These are phyloP conservation scores for Collybiopsis luxurians DNA, from an alignment of 768 basidiomycete genomes.

Conservation along the genomic window DNA sequence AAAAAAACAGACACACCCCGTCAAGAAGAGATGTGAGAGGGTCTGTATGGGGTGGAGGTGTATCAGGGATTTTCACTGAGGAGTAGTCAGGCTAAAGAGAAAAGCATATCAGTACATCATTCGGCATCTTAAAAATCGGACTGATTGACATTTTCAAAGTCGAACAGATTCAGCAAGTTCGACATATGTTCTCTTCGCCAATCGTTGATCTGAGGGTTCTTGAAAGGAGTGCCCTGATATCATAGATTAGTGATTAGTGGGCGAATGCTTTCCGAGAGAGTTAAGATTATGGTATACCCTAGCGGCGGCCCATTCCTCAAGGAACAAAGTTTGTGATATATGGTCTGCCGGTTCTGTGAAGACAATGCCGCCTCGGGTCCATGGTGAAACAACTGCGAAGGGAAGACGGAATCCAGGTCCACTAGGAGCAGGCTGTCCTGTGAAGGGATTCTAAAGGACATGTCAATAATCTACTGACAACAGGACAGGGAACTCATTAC, in stretches of 20 bases:
- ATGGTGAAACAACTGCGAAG: slow-evolving; percentile 4
- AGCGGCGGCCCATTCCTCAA: slow-evolving; percentile 7
- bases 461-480: neutral
- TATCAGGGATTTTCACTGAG: neutral
- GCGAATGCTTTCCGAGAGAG: neutral
- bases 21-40: slow-evolving; percentile 4
- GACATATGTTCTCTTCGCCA: slow-evolving; percentile 11
- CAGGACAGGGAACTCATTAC: neutral
- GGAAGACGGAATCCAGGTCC: slow-evolving; percentile 8
- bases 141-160: neutral
- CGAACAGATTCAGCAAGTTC: neutral
- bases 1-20: neutral
- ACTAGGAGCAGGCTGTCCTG: neutral
- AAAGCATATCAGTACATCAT: neutral
- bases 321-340: slow-evolving; percentile 3
- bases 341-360: slow-evolving; percentile 7
- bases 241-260: neutral
- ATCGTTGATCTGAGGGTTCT: slow-evolving; percentile 4
- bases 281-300: neutral
- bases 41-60: slow-evolving; percentile 1
- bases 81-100: slow-evolving; percentile 5
- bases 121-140: neutral
- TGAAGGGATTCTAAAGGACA: neutral
- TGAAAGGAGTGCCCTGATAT: slow-evolving; percentile 4
- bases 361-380: slow-evolving; percentile 6